These are phyloP conservation scores for Trypanosoma mega DNA, from an alignment of 208 protist genomes.

Conservation along the genomic window DNA sequence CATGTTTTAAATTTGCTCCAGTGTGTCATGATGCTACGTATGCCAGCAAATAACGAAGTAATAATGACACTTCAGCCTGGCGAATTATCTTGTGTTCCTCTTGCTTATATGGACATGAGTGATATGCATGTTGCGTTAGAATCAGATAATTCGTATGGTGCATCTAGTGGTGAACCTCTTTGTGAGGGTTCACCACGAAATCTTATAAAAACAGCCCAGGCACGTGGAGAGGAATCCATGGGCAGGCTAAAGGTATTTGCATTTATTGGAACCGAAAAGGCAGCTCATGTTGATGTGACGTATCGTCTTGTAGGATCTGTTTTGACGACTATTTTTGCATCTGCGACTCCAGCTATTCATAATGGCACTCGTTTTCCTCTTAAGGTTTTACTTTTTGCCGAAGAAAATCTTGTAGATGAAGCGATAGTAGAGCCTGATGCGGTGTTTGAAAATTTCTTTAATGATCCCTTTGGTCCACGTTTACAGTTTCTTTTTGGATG, in stretches of 20 bases:
- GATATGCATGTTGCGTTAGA: slow-evolving; percentile 14
- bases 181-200: slow-evolving; percentile 5
- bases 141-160: background rate
- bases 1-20: slow-evolving; percentile 21
- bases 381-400: slow-evolving; percentile 11
- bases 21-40: background rate
- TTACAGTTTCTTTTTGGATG: slow-evolving; percentile 23
- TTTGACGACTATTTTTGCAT: slow-evolving; percentile 22
- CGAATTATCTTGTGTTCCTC: slow-evolving; percentile 18
- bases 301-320: slow-evolving; percentile 19
- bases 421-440: slow-evolving; percentile 8
- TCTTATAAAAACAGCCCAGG: slow-evolving; percentile 11
- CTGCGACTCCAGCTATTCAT: slow-evolving; percentile 20
- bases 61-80: slow-evolving; percentile 8
- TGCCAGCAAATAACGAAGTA: background rate
- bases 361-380: slow-evolving; percentile 26
- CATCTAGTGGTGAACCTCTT: slow-evolving; percentile 15
- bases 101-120: slow-evolving; percentile 5
- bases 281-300: slow-evolving; percentile 28
- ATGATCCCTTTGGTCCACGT: slow-evolving; percentile 23
- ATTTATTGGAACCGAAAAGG: background rate
- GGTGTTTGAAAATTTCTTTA: slow-evolving; percentile 14
- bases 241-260: slow-evolving; percentile 21
- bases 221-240: slow-evolving; percentile 27
- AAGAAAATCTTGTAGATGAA: slow-evolving; percentile 12